Evolutionary conservation across 352 stramenopile genomes (phyloP).

Genomic region (Elongisporangium senticosum): DNA sequence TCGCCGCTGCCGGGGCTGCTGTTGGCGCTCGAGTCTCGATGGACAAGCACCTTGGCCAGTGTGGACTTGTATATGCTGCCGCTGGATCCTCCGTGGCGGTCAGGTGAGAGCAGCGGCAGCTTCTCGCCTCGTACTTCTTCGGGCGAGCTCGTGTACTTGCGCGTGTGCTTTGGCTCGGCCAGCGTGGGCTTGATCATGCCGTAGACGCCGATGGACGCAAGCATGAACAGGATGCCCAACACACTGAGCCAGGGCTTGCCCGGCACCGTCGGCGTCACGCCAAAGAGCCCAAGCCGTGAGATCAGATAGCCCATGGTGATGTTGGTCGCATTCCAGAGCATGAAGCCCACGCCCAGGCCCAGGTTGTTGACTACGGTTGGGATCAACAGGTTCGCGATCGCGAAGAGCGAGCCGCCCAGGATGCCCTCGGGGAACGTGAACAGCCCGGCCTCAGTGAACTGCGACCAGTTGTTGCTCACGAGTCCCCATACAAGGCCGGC

Average conservation of each 20-base stretch:
- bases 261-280: constrained; percentile 55
- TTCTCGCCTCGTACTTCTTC: constrained; percentile 14
- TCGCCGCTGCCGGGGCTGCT: not conserved
- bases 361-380: constrained; percentile 83
- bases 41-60: constrained; percentile 11
- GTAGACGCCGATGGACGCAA: constrained; percentile 74
- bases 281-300: constrained; percentile 67
- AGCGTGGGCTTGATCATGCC: constrained; percentile 72
- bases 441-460: constrained; percentile 66
- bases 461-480: constrained; percentile 75
- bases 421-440: constrained; percentile 77
- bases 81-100: not conserved
- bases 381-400: constrained; percentile 78
- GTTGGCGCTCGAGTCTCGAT: constrained; percentile 10
- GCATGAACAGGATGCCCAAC: constrained; percentile 73
- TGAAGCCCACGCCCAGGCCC: constrained; percentile 73
- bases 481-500: constrained; percentile 70
- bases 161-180: constrained; percentile 10
- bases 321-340: constrained; percentile 86
- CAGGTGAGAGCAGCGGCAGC: constrained; percentile 29
- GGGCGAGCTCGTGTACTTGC: constrained; percentile 9
- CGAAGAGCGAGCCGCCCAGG: constrained; percentile 70
- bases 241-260: constrained; percentile 44
- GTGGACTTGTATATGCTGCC: constrained; percentile 3
- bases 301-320: constrained; percentile 79